Percentiles rank a stretch among this genome's conserved stretches.
These are phyloP conservation scores for Pythium folliculosum DNA, from an alignment of 352 stramenopile species.

Conservation along the genomic window DNA sequence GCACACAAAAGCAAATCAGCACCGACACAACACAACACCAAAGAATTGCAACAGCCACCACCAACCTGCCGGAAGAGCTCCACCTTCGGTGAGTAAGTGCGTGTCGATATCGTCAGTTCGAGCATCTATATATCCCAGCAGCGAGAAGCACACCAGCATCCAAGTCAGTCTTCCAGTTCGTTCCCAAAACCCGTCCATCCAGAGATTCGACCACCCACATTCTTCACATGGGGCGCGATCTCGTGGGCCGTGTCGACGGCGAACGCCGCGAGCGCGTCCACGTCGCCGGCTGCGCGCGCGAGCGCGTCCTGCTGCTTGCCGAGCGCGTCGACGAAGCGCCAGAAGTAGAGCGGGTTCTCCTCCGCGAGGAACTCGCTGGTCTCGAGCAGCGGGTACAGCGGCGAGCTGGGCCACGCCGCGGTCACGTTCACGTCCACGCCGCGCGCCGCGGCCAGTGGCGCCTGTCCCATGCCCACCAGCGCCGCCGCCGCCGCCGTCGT, in stretches of 20 bases:
- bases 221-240: constrained; percentile 65
- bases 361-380: constrained; percentile 79
- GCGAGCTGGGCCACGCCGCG: constrained; percentile 35
- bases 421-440: constrained; percentile 38
- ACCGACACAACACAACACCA: not conserved
- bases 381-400: constrained; percentile 36
- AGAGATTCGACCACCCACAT: constrained; percentile 32
- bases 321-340: constrained; percentile 67
- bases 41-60: not conserved
- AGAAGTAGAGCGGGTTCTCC: constrained; percentile 79
- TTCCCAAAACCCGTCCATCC: not conserved
- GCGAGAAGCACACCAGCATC: constrained; percentile 13
- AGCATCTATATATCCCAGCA: constrained; percentile 55
- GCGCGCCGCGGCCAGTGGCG: constrained; percentile 14
- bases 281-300: constrained; percentile 37
- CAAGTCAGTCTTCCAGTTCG: not conserved
- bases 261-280: constrained; percentile 50
- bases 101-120: constrained; percentile 74
- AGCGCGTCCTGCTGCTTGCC: constrained; percentile 36
- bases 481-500: not conserved
- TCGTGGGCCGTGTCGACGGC: constrained; percentile 54
- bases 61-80: constrained; percentile 79
- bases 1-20: not conserved
- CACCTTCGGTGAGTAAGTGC: constrained; percentile 78
- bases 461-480: constrained; percentile 11